A percentile compares a stretch with the other conserved stretches of the same genome.
Conservation (phyloP, 1,284 basidiomycete genomes). For the Chiua sp. region DNA sequence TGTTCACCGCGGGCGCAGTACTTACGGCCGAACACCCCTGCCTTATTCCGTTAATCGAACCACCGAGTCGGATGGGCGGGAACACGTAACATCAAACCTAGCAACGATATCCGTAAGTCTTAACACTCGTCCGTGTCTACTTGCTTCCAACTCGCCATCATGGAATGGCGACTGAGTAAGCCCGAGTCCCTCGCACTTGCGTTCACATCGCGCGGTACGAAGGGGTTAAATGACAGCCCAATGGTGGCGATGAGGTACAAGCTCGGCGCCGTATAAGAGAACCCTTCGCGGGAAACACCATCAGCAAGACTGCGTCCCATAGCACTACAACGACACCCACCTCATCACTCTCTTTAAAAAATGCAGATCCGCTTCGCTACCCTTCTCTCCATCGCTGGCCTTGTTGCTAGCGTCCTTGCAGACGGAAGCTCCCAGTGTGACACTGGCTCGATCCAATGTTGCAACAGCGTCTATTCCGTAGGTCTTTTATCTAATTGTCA, state of each 20-base stretch:
- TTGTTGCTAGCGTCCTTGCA: background rate
- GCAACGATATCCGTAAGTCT: background rate
- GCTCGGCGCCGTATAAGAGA: slow-evolving; percentile 12
- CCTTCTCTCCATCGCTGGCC: slow-evolving; percentile 6
- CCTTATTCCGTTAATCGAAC: background rate
- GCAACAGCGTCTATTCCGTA: slow-evolving; percentile 5
- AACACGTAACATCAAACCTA: background rate
- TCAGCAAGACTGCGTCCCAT: background rate
- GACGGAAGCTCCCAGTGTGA: slow-evolving; percentile 2
- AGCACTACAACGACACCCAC: background rate
- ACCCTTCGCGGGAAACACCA: background rate
- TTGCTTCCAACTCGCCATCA: background rate
- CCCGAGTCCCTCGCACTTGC: background rate
- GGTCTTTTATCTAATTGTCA: background rate
- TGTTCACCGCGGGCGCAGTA: background rate
- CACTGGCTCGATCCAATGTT: slow-evolving; percentile 13
- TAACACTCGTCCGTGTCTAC: background rate
- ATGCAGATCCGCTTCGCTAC: slow-evolving; percentile 10
- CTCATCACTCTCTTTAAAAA: background rate
- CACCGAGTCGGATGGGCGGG: background rate
- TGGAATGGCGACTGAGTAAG: background rate
- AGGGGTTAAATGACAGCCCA: background rate
- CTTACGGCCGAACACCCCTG: background rate
- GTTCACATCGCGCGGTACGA: background rate
- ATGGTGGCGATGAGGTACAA: background rate